These are phyloP conservation scores for Pseudognaphalium luteoalbum DNA, from an alignment of 129 eudicot species.

Conservation along the genomic window DNA sequence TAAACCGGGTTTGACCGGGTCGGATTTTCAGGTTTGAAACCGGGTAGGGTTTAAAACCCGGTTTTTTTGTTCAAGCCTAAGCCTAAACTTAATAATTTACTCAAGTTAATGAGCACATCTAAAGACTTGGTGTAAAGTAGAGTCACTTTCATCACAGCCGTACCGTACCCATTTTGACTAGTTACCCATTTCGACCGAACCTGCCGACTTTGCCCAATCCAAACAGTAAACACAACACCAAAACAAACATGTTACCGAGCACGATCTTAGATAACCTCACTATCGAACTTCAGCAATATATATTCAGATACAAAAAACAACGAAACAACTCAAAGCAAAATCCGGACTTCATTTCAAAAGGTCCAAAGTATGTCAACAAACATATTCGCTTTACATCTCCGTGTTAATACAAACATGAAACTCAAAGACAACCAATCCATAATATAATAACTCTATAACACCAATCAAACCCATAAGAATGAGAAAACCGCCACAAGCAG, in stretches of 20 bases:
- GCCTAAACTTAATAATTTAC: no score
- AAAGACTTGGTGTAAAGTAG: no score
- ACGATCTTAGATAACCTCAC: background rate
- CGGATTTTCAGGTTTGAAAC: no score
- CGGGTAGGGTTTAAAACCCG: no score
- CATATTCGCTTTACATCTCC: slow-evolving; percentile 20
- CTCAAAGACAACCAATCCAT: background rate
- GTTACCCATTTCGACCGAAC: no score
- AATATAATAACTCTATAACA: background rate
- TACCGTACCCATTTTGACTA: no score
- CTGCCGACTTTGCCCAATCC: no score
- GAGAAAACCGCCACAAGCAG: slow-evolving; percentile 38
- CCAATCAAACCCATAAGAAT: slow-evolving; percentile 33
- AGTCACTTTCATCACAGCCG: no score
- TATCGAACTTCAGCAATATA: slow-evolving; percentile 11
- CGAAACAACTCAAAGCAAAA: slow-evolving; percentile 22
- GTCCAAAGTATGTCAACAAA: slow-evolving; percentile 17
- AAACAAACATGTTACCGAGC: background rate
- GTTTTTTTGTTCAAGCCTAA: no score
- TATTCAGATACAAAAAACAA: background rate
- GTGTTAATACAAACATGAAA: slow-evolving; percentile 23
- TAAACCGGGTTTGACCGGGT: no score
- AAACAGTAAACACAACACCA: background rate
- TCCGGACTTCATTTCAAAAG: slow-evolving; percentile 23
- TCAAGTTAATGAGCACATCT: no score